Evolutionary conservation across 2,329 filamentous ascomycete genomes (phyloP), one percentile per base, ranked within the genome.

Genomic region (Nemania abortiva): DNA sequence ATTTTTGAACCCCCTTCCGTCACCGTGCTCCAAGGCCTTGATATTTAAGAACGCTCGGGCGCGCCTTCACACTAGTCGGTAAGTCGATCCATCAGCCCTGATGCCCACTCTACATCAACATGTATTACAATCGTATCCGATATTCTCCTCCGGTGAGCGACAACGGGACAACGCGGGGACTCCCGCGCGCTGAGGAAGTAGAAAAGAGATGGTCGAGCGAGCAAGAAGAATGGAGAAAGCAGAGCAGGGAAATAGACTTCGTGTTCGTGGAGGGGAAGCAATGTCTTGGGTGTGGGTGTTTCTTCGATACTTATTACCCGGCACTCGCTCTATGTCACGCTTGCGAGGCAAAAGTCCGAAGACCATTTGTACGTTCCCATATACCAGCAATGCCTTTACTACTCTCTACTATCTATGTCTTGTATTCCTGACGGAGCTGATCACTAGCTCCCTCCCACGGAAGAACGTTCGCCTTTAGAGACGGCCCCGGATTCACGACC

Each of bases 241-340:
- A n/a, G n/a, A n/a, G n/a, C n/a, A n/a, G n/a, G n/a, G n/a, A n/a
- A n/a, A n/a, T n/a, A n/a, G n/a, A n/a, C n/a, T n/a, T n/a, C n/a
- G n/a, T n/a, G n/a, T n/a, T n/a, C n/a, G n/a, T n/a, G n/a, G n/a
- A n/a, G n/a, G n/a, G 63, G 18, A 47, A 37, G 24, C 58, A 45
- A 10, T 66, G 65, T 39, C 9, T 18, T 27, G 1, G 5, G 6
- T 66, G 65, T n/a, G 22, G n/a, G 11, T 63, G 47, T 24, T 63
- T 27, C n/a, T 66, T 63, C 20, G 65, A 66, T 29, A 53, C 65
- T 18, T 66, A 63, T 37, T 45, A 66, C 22, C 45, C 27, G 9
- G 9, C 22, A 3, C 24, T 45, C 34, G 7, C 15, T 15, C 7
- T 15, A 13, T 66, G 65, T 22, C 6, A 31, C 27, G 5, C 37